Evolutionary conservation across 495 filamentous ascomycete species (phyloP), one percentile per base, ranked within the genome.

Genomic region (Parathielavia hyrcaniae): DNA sequence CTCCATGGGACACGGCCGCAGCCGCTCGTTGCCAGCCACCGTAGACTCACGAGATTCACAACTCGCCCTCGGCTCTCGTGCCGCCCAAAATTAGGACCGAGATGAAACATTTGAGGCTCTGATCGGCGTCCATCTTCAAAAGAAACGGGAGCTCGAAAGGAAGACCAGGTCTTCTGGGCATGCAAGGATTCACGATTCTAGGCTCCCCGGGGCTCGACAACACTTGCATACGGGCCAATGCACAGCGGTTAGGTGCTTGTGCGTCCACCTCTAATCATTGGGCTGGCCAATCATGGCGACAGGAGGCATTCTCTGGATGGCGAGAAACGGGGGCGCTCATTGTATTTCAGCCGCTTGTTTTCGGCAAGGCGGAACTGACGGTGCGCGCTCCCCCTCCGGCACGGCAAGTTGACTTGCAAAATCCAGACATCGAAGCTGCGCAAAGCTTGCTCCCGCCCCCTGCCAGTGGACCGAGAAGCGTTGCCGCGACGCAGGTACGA

Each of bases 171-270:
- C 55, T 59, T 53, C 60, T 61, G 49, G 60, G 55, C 52, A 22
- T 44, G 52, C 69, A 71, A 58, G 69, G 67, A 65, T 67, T 62
- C 52, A 57, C 60, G 69, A 59, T 69, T n/a, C 58, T 54, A 58
- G 61, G 54, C 50, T 53, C 48, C 50, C 17, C 39, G 32, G 46
- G 55, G 49, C 53, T 57, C 53, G 58, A 32, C 55, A 66, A 66
- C 66, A 69, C 68, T 70, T 69, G 70, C 68, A 72, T 68, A 62
- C 65, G 61, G 52, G 57, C 65, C 55, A 68, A 71, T 72, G 70
- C 70, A 72, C 63, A 67, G 70, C 70, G 70, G 70, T 67, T 71
- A 72, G 63, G 63, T 71, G 64, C 69, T 70, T 70, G 63, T 69
- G 67, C 70, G 61, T 69, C 65, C 48, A 54, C 50, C 55, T 56